Percentiles rank a stretch among this genome's conserved stretches.
phyloP scores from a whole-genome alignment of 495 filamentous ascomycete species.

The Aspergillus incahuasiensis region DNA sequence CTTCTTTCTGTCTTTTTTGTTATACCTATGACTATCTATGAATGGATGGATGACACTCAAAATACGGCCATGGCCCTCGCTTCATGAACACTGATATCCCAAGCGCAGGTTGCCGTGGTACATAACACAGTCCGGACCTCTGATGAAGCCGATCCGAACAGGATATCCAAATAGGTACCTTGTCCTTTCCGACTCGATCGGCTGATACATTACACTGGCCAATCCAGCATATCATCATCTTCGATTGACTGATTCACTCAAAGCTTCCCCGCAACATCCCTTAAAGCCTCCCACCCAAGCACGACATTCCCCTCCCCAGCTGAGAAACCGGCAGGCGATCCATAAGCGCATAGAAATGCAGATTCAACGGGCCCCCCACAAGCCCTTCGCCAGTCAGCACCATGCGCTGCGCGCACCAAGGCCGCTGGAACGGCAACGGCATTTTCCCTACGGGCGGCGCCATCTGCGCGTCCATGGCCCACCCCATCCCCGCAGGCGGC shows the following conservation, averaged over 20 bases:
- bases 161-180: background rate
- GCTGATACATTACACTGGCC: background rate
- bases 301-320: background rate
- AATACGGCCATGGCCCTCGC: no score
- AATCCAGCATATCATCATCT: no score
- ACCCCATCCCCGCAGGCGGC: background rate
- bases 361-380: background rate
- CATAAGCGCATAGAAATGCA: background rate
- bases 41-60: background rate
- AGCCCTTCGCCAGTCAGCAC: background rate
- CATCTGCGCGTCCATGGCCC: background rate
- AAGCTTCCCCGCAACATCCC: background rate
- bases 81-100: background rate
- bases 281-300: background rate
- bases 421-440: background rate
- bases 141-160: background rate
- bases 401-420: background rate
- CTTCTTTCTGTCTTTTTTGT: background rate
- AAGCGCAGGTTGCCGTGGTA: background rate
- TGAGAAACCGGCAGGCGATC: background rate
- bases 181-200: background rate
- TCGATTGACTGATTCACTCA: background rate
- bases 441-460: background rate
- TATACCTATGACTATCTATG: no score
- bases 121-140: background rate